A percentile compares a stretch with the other conserved stretches of the same genome.
Evolutionary conservation across 129 eudicot species (phyloP).

Genomic region (carrot (Daucus carota)): DH1_v3.0 NC_030384.2:30874501-30875000

Average conservation of each 20-base stretch:
- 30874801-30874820: neutral
- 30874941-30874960: neutral
- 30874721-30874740: constrained; percentile 22
- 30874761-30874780: constrained; percentile 39
- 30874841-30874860: neutral
- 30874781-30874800: neutral
- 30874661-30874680: neutral
- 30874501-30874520: neutral
- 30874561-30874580: neutral
- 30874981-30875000: neutral
- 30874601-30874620: neutral
- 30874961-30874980: neutral
- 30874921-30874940: neutral
- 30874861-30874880: neutral
- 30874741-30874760: constrained; percentile 66
- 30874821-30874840: neutral
- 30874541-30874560: neutral
- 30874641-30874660: neutral
- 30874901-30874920: neutral
- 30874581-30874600: neutral
- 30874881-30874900: neutral
- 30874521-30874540: too few relatives aligned
- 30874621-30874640: neutral
- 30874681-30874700: neutral
- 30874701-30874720: neutral